Evolutionary conservation across 2,329 filamentous ascomycete genomes (phyloP).

Genomic region (Curvularia lunata): DNA sequence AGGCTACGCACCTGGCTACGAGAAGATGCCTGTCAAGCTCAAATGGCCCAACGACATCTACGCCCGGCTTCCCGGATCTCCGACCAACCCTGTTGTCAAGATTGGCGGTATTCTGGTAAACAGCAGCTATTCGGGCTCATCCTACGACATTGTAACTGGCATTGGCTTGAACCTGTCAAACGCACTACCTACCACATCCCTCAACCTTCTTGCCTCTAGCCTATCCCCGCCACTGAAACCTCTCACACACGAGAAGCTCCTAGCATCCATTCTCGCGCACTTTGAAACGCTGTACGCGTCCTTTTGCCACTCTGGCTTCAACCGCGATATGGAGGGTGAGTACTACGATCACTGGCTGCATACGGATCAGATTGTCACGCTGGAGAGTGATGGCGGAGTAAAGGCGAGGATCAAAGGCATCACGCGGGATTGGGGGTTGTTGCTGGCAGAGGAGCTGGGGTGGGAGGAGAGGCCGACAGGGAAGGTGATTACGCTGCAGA

Average conservation of each 20-base stretch:
- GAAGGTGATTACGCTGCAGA: constrained; percentile 82
- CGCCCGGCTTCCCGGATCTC: constrained; percentile 56
- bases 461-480: constrained; percentile 76
- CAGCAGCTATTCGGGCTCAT: constrained; percentile 75
- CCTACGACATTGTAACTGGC: constrained; percentile 85
- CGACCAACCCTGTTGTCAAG: constrained; percentile 72
- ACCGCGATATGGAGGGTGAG: constrained; percentile 69
- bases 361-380: constrained; percentile 66
- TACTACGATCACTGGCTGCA: constrained; percentile 80
- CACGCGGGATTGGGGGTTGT: constrained; percentile 86
- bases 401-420: constrained; percentile 83
- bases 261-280: constrained; percentile 78
- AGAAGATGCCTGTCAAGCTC: constrained; percentile 76
- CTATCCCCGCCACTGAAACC: constrained; percentile 52
- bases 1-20: constrained; percentile 77
- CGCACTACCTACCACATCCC: constrained; percentile 81
- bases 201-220: constrained; percentile 70
- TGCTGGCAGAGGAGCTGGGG: constrained; percentile 83
- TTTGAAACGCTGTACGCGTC: constrained; percentile 78
- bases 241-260: constrained; percentile 77
- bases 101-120: constrained; percentile 94
- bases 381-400: constrained; percentile 80
- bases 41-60: constrained; percentile 98
- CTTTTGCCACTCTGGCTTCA: constrained; percentile 80
- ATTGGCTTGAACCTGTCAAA: constrained; percentile 85